phyloP scores from a whole-genome alignment of 2,329 filamentous ascomycete species.

The Beauveria sp. region DNA sequence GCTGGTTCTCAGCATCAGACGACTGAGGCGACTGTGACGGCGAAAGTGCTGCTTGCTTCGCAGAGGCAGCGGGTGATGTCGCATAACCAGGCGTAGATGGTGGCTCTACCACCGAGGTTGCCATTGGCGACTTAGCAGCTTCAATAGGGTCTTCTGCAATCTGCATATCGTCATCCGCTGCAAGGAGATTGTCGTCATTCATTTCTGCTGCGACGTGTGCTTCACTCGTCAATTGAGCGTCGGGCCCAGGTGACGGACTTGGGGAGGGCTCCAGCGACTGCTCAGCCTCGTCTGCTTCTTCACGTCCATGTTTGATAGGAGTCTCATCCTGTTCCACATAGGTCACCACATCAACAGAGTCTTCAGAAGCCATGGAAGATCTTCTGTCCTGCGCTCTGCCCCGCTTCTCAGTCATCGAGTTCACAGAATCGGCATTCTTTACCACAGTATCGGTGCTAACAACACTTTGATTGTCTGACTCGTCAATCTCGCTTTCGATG shows the following conservation, averaged over 20 bases:
- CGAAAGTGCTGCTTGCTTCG: constrained; percentile 47
- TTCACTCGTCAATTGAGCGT: constrained; percentile 12
- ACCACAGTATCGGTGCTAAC: constrained; percentile 36
- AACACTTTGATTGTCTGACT: constrained; percentile 30
- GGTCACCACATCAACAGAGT: constrained; percentile 7
- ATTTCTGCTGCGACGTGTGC: constrained; percentile 1
- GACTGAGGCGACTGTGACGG: constrained; percentile 66
- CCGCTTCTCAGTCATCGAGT: background rate
- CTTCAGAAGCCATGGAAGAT: constrained; percentile 3
- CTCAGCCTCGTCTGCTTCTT: background rate
- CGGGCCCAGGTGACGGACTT: constrained; percentile 11
- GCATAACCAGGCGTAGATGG: constrained; percentile 37
- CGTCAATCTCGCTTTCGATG: constrained; percentile 10
- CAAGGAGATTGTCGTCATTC: constrained; percentile 6
- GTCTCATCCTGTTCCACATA: constrained; percentile 9
- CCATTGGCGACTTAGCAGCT: constrained; percentile 5
- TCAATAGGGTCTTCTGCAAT: constrained; percentile 11
- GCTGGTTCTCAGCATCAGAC: constrained; percentile 73
- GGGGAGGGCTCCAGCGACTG: constrained; percentile 12
- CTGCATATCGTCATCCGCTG: constrained; percentile 5
- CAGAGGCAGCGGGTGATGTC: constrained; percentile 38
- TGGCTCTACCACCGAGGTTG: constrained; percentile 17
- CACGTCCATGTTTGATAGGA: constrained; percentile 22
- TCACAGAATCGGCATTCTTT: constrained; percentile 20
- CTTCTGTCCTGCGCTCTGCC: background rate